Percentiles rank a stretch among this genome's conserved stretches.
phyloP scores from a whole-genome alignment of 768 basidiomycete genomes.

The Plicaturopsis crispa region DNA sequence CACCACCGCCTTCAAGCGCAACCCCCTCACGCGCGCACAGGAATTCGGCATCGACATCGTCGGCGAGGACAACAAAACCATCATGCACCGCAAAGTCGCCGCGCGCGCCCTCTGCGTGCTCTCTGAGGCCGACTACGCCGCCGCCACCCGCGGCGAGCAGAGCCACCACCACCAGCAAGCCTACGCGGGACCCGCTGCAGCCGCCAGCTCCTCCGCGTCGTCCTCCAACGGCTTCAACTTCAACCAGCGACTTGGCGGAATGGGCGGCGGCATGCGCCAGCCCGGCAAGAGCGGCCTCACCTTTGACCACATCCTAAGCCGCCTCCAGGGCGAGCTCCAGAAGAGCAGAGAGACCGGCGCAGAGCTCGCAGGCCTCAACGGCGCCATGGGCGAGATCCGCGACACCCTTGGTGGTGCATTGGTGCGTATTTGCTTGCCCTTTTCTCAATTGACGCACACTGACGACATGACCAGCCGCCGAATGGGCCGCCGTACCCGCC shows the following conservation, averaged over 20 bases:
- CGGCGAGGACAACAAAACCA: conserved; percentile 59
- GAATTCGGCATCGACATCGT: conserved; percentile 73
- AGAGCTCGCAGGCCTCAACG: conserved; percentile 71
- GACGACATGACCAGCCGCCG: conserved; percentile 37
- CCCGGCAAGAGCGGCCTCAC: conserved; percentile 79
- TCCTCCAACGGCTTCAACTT: background rate
- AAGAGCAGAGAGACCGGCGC: conserved; percentile 91
- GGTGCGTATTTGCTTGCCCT: conserved; percentile 38
- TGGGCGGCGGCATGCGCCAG: conserved; percentile 24
- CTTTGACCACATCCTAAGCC: conserved; percentile 86
- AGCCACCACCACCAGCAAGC: conserved; percentile 15
- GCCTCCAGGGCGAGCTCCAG: conserved; percentile 89
- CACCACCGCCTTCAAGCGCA: background rate
- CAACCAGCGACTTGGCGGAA: background rate
- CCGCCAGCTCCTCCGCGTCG: background rate
- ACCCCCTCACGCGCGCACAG: conserved; percentile 17
- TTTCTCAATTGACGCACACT: background rate
- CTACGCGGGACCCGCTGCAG: background rate
- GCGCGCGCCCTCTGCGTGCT: conserved; percentile 54
- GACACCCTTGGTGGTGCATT: conserved; percentile 82
- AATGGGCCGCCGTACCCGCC: conserved; percentile 56
- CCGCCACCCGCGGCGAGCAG: conserved; percentile 27
- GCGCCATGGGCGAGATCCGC: conserved; percentile 83
- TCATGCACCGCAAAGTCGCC: conserved; percentile 66
- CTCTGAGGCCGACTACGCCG: conserved; percentile 43